Percentiles rank a stretch among this genome's conserved stretches.
phyloP scores from a whole-genome alignment of 2,329 filamentous ascomycete genomes.

The Curvularia hawaiiensis region DNA sequence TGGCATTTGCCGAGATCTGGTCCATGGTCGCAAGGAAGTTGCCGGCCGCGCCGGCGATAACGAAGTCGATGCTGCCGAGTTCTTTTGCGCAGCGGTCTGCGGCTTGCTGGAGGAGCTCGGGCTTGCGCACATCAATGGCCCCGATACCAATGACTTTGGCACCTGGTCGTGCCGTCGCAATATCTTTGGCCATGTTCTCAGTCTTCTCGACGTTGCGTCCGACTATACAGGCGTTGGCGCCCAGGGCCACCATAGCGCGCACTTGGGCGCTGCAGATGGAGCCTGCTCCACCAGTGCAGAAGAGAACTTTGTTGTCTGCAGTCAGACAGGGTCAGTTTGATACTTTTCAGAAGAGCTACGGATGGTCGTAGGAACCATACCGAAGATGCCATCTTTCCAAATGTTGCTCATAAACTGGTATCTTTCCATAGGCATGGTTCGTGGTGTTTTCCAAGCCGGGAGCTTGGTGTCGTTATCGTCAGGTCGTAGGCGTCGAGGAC shows the following conservation, averaged over 20 bases:
- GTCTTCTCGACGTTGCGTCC: constrained; percentile 91
- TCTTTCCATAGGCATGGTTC: constrained; percentile 69
- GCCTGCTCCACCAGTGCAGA: constrained; percentile 93
- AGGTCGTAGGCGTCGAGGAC: constrained; percentile 2
- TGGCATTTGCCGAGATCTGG: constrained; percentile 82
- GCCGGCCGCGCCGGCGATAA: constrained; percentile 92
- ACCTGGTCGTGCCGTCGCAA: constrained; percentile 77
- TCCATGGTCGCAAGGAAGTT: constrained; percentile 91
- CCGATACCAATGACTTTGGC: constrained; percentile 88
- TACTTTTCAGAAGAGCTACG: not conserved
- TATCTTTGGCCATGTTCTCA: constrained; percentile 76
- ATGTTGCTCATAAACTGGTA: constrained; percentile 79
- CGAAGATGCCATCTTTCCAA: constrained; percentile 88
- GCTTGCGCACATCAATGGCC: constrained; percentile 69
- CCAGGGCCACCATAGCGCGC: constrained; percentile 85
- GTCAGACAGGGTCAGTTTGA: constrained; percentile 4
- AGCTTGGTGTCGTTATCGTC: constrained; percentile 11
- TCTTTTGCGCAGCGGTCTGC: constrained; percentile 81
- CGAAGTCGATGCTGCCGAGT: constrained; percentile 87
- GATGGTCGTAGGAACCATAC: constrained; percentile 53
- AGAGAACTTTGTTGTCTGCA: constrained; percentile 82
- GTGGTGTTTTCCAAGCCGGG: constrained; percentile 23
- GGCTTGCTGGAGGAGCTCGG: constrained; percentile 70
- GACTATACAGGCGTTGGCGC: constrained; percentile 92
- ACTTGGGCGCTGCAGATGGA: constrained; percentile 95